Conservation (phyloP, 2,329 filamentous ascomycete genomes). For the Tetracladium maxilliforme region DNA sequence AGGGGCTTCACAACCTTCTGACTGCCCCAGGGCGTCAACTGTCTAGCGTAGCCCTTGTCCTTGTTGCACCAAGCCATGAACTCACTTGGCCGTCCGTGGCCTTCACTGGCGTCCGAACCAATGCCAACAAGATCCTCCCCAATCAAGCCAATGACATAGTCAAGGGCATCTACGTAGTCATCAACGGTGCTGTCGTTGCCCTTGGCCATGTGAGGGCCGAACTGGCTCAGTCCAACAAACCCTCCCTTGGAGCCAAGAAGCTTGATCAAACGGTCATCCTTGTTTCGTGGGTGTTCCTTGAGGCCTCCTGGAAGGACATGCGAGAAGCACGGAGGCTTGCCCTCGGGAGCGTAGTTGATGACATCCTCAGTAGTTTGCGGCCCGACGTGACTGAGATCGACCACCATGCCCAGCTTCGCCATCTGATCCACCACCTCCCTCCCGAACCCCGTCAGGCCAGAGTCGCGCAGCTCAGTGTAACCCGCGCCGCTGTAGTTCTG, state of each 20-base stretch:
- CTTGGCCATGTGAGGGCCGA: conserved; percentile 21
- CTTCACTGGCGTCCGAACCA: conserved; percentile 22
- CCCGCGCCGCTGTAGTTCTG: conserved; percentile 24
- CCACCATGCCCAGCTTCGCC: conserved; percentile 19
- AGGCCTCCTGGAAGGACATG: conserved; percentile 19
- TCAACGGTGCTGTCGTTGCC: conserved; percentile 24
- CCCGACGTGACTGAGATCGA: conserved; percentile 19
- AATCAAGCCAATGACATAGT: conserved; percentile 28
- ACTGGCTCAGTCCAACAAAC: conserved; percentile 21
- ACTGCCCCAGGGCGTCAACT: conserved; percentile 22
- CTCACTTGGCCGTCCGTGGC: conserved; percentile 20
- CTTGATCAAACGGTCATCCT: conserved; percentile 19
- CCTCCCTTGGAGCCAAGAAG: conserved; percentile 19
- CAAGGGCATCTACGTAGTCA: conserved; percentile 22
- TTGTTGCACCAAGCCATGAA: conserved; percentile 25
- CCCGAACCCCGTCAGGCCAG: conserved; percentile 19
- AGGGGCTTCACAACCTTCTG: conserved; percentile 23
- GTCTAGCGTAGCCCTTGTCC: conserved; percentile 22
- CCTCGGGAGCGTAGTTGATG: conserved; percentile 17
- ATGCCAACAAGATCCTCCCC: conserved; percentile 20
- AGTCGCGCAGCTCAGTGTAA: conserved; percentile 20
- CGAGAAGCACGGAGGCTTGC: conserved; percentile 23
- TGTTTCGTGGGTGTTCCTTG: conserved; percentile 21
- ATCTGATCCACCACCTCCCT: conserved; percentile 17
- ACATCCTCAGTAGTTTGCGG: conserved; percentile 17